Percentiles rank a stretch among this genome's conserved stretches.
These are phyloP conservation scores for Clitopilus hobsonii DNA, from an alignment of 768 basidiomycete species.

Conservation along the genomic window DNA sequence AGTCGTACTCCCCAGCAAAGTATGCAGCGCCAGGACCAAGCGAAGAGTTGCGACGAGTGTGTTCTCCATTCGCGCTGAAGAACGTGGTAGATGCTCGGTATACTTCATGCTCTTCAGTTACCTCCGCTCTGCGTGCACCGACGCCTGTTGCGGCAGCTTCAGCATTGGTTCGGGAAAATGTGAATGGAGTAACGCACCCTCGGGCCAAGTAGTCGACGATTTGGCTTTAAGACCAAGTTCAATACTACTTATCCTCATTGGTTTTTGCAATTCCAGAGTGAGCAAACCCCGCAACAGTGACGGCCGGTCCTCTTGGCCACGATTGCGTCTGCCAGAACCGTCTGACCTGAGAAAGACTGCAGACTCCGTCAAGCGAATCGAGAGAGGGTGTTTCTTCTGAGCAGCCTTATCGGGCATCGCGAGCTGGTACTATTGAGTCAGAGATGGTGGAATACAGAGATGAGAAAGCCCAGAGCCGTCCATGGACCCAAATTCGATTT, in stretches of 20 bases:
- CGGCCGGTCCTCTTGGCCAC: constrained; percentile 25
- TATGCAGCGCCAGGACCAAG: constrained; percentile 44
- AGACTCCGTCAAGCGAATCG: constrained; percentile 66
- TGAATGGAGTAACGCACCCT: constrained; percentile 50
- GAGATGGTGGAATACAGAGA: neutral
- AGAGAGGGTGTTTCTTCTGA: constrained; percentile 37
- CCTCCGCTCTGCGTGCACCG: constrained; percentile 69
- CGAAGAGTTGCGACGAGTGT: constrained; percentile 33
- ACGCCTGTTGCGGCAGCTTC: constrained; percentile 33
- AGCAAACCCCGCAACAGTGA: constrained; percentile 65
- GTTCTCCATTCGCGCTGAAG: constrained; percentile 55
- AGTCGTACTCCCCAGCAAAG: constrained; percentile 19
- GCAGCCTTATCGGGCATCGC: constrained; percentile 10
- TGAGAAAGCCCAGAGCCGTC: neutral
- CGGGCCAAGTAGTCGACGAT: constrained; percentile 73
- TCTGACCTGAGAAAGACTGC: constrained; percentile 65
- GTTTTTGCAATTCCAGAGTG: constrained; percentile 55
- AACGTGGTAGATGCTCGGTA: constrained; percentile 68
- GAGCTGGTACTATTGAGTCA: neutral
- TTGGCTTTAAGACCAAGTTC: constrained; percentile 75
- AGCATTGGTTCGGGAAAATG: neutral
- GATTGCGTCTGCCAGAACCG: constrained; percentile 28
- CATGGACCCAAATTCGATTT: neutral
- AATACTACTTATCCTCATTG: constrained; percentile 83
- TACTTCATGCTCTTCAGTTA: constrained; percentile 73